Base-by-base conservation (phyloP, 164 flowering plant species). In the Protea cynaroides region DNA sequence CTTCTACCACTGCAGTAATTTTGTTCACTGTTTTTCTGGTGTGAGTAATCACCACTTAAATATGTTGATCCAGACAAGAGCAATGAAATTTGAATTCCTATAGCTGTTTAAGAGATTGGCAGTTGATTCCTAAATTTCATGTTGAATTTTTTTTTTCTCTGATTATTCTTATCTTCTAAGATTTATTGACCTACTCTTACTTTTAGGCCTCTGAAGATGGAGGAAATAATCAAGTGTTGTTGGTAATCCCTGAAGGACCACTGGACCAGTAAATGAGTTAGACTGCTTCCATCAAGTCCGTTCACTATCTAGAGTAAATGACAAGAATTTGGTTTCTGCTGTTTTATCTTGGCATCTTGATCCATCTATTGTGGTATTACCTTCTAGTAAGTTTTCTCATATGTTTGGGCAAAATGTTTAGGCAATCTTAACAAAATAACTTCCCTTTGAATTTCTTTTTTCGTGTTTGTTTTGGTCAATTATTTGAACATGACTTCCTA, bases 281-380 rank as follows among this genome's bases (percentile, higher is more conserved):
- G 64, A 61, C n/a, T 58, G 15, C 58, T 60, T 63, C 74, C 66
- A 62, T 15, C 78, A 79, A n/a, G 63, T 79, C 50, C 71, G 68
- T 68, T 81, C 83, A 47, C 61, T 82, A 38, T 73, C 80, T 36
- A 83, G 77, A 77, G 76, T 88, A 25, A 78, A 75, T 50, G 98
- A 92, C 57, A 61, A 69, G 59, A 80, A 82, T 63, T 63, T 92
- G 64, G 62, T 92, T 70, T 69, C 74, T 72, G 88, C 92, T 61
- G 78, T 80, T 68, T 53, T 92, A 63, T 75, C 85, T 63, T 96
- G 92, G 60, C 67, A 83, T 69, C 65, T 88, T 43, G 89, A 88
- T 75, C 76, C 79, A 23, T 76, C 86, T n/a, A 12, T 66, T 8
- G 51, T 90, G 61, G 74, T 70, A 69, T 59, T 74, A 38, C 84